phyloP scores from a whole-genome alignment of 176 grass and related monocot genomes.

The Avena atlantica region DNA sequence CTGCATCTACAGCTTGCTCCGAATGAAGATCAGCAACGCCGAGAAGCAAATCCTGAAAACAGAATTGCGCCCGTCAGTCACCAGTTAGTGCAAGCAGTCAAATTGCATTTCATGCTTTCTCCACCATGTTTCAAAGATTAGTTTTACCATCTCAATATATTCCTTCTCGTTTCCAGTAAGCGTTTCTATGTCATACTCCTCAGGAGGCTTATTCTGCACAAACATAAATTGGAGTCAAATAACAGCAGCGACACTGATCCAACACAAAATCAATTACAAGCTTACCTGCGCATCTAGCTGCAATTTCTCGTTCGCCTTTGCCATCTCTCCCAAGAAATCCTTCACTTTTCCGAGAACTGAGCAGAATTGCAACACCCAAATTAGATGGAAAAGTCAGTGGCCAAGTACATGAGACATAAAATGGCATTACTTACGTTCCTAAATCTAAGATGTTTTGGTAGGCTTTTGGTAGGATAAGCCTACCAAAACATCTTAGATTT shows the following conservation, averaged over 20 bases:
- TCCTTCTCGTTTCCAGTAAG: constrained; percentile 77
- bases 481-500: too few species aligned
- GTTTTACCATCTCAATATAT: constrained; percentile 93
- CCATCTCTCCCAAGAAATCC: constrained; percentile 82
- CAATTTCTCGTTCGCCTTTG: constrained; percentile 81
- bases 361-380: constrained; percentile 29
- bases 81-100: constrained; percentile 13
- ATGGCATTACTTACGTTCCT: background rate
- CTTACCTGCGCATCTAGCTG: constrained; percentile 64
- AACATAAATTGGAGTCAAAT: constrained; percentile 5
- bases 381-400: constrained; percentile 11
- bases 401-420: background rate
- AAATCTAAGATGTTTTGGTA: too few species aligned
- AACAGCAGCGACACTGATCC: background rate
- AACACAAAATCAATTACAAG: constrained; percentile 14
- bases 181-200: constrained; percentile 77
- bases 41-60: constrained; percentile 82
- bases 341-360: constrained; percentile 84
- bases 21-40: constrained; percentile 83
- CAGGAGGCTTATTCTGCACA: constrained; percentile 70
- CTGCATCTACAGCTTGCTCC: constrained; percentile 73
- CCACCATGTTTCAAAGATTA: background rate
- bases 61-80: background rate
- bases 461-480: too few species aligned
- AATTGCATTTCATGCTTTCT: background rate